Conservation (phyloP, 805 yeast genomes). For the Metschnikowia gelsemii region DNA sequence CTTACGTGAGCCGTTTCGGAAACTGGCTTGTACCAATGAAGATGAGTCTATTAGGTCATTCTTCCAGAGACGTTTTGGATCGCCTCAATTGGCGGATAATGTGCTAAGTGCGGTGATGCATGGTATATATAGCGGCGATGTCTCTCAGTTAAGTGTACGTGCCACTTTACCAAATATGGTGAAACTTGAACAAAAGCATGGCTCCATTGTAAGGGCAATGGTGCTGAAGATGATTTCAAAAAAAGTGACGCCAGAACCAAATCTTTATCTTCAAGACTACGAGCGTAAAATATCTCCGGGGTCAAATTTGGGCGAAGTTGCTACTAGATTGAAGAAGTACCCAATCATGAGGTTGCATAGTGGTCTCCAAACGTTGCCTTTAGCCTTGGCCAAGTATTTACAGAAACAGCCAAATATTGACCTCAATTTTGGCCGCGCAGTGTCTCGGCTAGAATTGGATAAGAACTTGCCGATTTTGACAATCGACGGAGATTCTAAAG, state of each 20-base stretch:
- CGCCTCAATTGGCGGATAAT: slow-evolving; percentile 47
- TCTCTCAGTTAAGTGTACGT: slow-evolving; percentile 59
- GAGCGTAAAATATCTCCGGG: slow-evolving; percentile 38
- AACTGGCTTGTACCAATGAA: slow-evolving; percentile 18
- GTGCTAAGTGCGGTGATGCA: slow-evolving; percentile 79
- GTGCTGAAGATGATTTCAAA: slow-evolving; percentile 30
- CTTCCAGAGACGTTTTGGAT: slow-evolving; percentile 67
- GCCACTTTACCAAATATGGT: slow-evolving; percentile 57
- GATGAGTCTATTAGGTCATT: slow-evolving; percentile 78
- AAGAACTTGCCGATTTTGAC: slow-evolving; percentile 15
- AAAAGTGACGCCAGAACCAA: slow-evolving; percentile 8
- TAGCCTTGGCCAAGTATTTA: slow-evolving; percentile 40
- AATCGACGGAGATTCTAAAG: neutral
- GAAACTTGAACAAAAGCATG: slow-evolving; percentile 56
- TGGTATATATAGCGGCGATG: slow-evolving; percentile 85
- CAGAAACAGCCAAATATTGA: slow-evolving; percentile 39
- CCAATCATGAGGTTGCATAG: slow-evolving; percentile 61
- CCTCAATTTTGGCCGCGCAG: slow-evolving; percentile 30
- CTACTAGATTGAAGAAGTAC: slow-evolving; percentile 43
- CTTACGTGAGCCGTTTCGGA: slow-evolving; percentile 51
- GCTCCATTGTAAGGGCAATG: slow-evolving; percentile 53
- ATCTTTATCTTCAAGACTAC: slow-evolving; percentile 34
- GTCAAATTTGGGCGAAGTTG: slow-evolving; percentile 38
- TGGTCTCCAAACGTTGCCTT: slow-evolving; percentile 59
- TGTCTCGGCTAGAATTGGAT: slow-evolving; percentile 25